Evolutionary conservation across 2,329 filamentous ascomycete genomes (phyloP), one percentile per base, ranked within the genome.

Genomic region (Aspergillus thermomutatus): DNA sequence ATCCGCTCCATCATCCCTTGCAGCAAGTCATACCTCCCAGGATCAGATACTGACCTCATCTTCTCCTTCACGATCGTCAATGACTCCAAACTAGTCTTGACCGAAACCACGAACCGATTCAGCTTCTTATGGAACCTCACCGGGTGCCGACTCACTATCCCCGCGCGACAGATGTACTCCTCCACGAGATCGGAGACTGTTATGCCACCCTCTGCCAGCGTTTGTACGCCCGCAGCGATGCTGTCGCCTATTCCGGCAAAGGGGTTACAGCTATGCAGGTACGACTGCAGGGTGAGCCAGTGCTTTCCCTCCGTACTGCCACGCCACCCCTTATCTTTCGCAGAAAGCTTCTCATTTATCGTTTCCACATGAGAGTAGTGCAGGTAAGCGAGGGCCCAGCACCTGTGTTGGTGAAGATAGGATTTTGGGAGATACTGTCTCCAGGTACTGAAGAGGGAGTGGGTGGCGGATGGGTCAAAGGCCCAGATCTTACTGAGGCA

Each of bases 321-420:
- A 10, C 21, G n/a, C 28, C 31, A 50, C 4, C n/a, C 31, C 14
- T 11, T 28, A 25, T 52, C 40, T 50, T 50, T 59, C 21, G 34
- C 26, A 23, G 40, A 28, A 23, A 64, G 40, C 11, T 55, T 53
- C 11, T 56, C 14, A 21, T 53, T 56, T 4, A 64, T 53, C 3
- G 5, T 25, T 9, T 46, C n/a, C 14, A 63, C 47, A 23, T 53
- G 43, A 21, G 51, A n/a, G 17, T 53, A 49, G 21, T 49, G 50
- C 8, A 55, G n/a, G 41, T 60, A 59, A 7, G 57, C 56, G 27
- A 66, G 25, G n/a, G 59, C 57, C 40, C 46, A 61, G n/a, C 17
- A 19, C 6, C 60, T 57, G n/a, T 63, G 59, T 3, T 37, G 47
- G 3, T 19, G 5, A 17, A 66, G 56, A 45, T 59, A 66, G 7